Base-by-base conservation (phyloP, 495 filamentous ascomycete genomes). In the Penicillium malachiteum region DNA sequence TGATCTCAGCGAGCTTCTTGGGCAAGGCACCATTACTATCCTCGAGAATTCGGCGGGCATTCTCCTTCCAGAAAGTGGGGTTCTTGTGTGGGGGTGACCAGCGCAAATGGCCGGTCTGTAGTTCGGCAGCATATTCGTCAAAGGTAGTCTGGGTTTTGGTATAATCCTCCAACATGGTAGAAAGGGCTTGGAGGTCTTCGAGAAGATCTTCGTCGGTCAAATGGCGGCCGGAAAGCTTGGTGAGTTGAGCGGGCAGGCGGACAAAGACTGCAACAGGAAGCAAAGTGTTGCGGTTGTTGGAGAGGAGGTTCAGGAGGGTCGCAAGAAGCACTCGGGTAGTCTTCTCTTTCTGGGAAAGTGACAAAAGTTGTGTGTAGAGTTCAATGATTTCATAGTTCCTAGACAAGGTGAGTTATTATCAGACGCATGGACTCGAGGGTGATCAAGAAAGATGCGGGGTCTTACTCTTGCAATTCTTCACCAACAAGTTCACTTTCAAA, bases 11-110 rank as follows among this genome's bases (percentile, higher is more conserved):
- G 14, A 98, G 77, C 71, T 92, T 90, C 71, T 85, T 87, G 41
- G 88, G 84, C 34, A 96, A 74, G 39, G 87, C 89, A 18, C 88
- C 89, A 41, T 88, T 88, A 60, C 88, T 82, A 48, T 89, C 81
- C 26, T 98, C 94, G 44, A 98, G 77, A 59, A 98, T 97, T 54
- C 84, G 84, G 39, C 91, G 85, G n/a, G 95, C 90, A 60, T 98
- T 96, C 56, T 97, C 94, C 45, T 84, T 85, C 94, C 94, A 98
- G 78, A 98, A 98, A 14, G 83, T 81, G 14, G 84, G 78, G 73
- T 89, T 92, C 61, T 91, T 89, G 69, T 98, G 94, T 3, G 95
- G 93, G 35, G 94, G 95, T 8, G 89, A 93, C 94, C 94, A 98
- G 62, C 91, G 86, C 39, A 98, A 81, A 68, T 96, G 92, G 35